Evolutionary conservation across 495 filamentous ascomycete genomes (phyloP).

Genomic region (Aspergillus sclerotioniger): DNA sequence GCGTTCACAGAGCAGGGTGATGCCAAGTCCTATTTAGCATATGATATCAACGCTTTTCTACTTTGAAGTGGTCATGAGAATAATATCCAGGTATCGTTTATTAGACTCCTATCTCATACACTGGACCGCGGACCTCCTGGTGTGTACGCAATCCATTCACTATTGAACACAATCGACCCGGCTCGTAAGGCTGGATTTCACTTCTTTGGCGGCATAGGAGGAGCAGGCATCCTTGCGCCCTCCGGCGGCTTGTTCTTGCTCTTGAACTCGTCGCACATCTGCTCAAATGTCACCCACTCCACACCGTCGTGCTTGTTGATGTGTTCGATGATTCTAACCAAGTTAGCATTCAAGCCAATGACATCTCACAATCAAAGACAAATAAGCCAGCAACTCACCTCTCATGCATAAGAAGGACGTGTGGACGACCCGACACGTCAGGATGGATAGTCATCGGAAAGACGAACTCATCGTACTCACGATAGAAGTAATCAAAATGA

Average conservation of each 20-base stretch:
- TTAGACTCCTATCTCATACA: not conserved
- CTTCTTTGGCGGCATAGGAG: conserved; percentile 13
- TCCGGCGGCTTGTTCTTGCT: conserved; percentile 62
- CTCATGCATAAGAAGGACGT: conserved; percentile 67
- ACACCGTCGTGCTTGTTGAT: conserved; percentile 73
- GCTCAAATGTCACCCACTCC: conserved; percentile 71
- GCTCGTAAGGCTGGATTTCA: not conserved
- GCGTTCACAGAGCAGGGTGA: conserved; percentile 9
- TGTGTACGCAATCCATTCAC: not conserved
- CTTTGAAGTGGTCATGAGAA: not conserved
- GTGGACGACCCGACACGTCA: conserved; percentile 64
- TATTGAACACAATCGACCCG: not conserved
- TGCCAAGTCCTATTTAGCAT: conserved; percentile 1
- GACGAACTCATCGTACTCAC: conserved; percentile 67
- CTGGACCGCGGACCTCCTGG: not conserved
- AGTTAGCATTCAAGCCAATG: conserved; percentile 2
- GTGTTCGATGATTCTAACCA: conserved; percentile 60
- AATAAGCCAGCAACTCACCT: conserved; percentile 25
- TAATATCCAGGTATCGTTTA: not conserved
- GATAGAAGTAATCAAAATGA: conserved; percentile 69
- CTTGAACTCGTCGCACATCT: conserved; percentile 69
- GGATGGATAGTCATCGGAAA: conserved; percentile 73
- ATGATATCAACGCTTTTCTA: not conserved
- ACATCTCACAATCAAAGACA: not conserved
- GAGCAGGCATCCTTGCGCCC: conserved; percentile 67